Evolutionary conservation across 345 rosid genomes (phyloP).

Genomic region (Camelina neglecta): DNA sequence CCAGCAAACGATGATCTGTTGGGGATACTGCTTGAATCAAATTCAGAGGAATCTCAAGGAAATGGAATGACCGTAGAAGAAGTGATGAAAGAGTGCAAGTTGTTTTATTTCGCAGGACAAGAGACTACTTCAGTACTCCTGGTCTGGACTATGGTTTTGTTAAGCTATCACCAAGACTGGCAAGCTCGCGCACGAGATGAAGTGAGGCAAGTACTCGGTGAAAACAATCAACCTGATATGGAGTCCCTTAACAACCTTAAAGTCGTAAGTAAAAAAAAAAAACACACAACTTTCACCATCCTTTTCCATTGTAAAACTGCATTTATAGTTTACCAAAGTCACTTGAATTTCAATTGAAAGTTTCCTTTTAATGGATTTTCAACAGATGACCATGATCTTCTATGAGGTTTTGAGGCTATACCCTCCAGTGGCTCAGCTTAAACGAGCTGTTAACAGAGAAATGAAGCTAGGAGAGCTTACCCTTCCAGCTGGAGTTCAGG

Average conservation of each 20-base stretch:
- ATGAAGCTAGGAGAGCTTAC: slow-evolving; percentile 57
- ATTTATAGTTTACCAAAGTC: not conserved
- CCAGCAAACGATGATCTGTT: slow-evolving; percentile 46
- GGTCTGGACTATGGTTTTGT: slow-evolving; percentile 47
- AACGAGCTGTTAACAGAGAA: slow-evolving; percentile 51
- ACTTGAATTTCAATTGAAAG: not conserved
- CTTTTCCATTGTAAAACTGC: not conserved
- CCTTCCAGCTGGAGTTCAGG: slow-evolving; percentile 57
- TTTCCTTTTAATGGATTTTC: not conserved
- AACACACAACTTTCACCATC: not conserved
- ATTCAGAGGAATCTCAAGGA: slow-evolving; percentile 46
- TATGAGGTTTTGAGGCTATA: slow-evolving; percentile 65
- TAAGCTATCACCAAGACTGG: slow-evolving; percentile 47
- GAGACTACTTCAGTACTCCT: slow-evolving; percentile 49
- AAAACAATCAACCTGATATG: slow-evolving; percentile 36
- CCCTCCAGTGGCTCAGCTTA: slow-evolving; percentile 54
- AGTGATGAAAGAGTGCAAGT: slow-evolving; percentile 47
- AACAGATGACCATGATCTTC: slow-evolving; percentile 62
- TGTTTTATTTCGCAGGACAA: slow-evolving; percentile 49
- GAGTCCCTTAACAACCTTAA: slow-evolving; percentile 45
- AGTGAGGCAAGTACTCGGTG: slow-evolving; percentile 41
- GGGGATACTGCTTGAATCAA: slow-evolving; percentile 55
- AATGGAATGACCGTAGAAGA: slow-evolving; percentile 51
- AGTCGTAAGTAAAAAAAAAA: slow-evolving; percentile 35
- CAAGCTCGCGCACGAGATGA: slow-evolving; percentile 48